A percentile compares a stretch with the other conserved stretches of the same genome.
Conservation (phyloP, 139 green algal species). For the Trebouxia sp. region DNA sequence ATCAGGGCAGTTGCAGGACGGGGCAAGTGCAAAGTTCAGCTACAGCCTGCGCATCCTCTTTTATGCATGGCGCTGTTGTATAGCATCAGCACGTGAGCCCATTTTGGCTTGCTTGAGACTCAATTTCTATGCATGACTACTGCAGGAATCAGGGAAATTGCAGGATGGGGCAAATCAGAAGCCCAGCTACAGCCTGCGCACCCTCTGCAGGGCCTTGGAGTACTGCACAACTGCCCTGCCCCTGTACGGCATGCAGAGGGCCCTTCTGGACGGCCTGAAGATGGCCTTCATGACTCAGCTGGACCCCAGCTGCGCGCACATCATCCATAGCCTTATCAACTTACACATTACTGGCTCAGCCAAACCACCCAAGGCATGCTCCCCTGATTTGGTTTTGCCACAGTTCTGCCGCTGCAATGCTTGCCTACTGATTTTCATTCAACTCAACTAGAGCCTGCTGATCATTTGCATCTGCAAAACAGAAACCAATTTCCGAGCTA, state of each 20-base stretch:
- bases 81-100: neutral
- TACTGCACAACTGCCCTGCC: constrained; percentile 73
- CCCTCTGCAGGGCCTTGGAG: constrained; percentile 88
- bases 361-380: constrained; percentile 65
- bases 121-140: neutral
- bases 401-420: too few relatives aligned
- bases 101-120: too few relatives aligned
- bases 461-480: too few relatives aligned
- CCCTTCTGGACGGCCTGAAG: constrained; percentile 89
- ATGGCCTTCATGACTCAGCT: constrained; percentile 97
- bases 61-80: neutral
- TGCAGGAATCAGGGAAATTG: constrained; percentile 60
- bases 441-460: too few relatives aligned
- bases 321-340: constrained; percentile 74
- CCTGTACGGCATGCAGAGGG: constrained; percentile 84
- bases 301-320: constrained; percentile 39
- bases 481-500: too few relatives aligned
- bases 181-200: constrained; percentile 93
- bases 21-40: neutral
- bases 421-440: too few relatives aligned
- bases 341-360: constrained; percentile 57
- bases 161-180: constrained; percentile 85
- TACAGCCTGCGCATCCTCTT: neutral
- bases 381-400: too few relatives aligned
- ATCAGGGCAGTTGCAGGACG: neutral